phyloP scores from a whole-genome alignment of 1,284 basidiomycete species.

The Sporisorium iseilematis-ciliati region DNA sequence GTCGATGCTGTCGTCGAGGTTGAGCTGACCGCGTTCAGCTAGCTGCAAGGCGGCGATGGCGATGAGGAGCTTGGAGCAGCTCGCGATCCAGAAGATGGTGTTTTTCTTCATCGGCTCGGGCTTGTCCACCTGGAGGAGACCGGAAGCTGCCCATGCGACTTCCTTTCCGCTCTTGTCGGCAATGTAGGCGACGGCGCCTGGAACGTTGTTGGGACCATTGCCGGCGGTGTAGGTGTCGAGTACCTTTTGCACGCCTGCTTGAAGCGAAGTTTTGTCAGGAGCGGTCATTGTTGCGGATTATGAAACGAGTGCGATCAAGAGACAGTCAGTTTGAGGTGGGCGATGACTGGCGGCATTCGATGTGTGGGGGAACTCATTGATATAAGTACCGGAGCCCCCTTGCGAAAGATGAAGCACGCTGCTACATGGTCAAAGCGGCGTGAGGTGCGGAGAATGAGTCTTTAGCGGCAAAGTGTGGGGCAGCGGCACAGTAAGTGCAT shows the following conservation, averaged over 20 bases:
- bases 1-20: slow-evolving; percentile 54
- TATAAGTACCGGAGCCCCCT: not conserved
- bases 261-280: slow-evolving; percentile 14
- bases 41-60: slow-evolving; percentile 65
- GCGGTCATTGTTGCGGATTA: slow-evolving; percentile 6
- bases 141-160: slow-evolving; percentile 47
- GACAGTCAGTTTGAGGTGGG: not conserved
- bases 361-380: not conserved
- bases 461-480: too few species aligned
- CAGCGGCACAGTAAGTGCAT: too few species aligned
- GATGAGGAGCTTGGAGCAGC: slow-evolving; percentile 68
- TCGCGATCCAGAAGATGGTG: slow-evolving; percentile 56
- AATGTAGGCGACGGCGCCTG: slow-evolving; percentile 49
- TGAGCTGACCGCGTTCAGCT: slow-evolving; percentile 60
- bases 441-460: not conserved
- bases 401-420: too few species aligned
- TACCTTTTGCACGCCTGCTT: slow-evolving; percentile 16
- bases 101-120: slow-evolving; percentile 48
- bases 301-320: not conserved
- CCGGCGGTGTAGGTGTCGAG: slow-evolving; percentile 29
- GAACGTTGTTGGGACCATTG: slow-evolving; percentile 14
- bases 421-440: not conserved
- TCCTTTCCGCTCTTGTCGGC: slow-evolving; percentile 51
- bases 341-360: not conserved
- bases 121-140: slow-evolving; percentile 33